Evolutionary conservation across 768 basidiomycete genomes (phyloP).

Genomic region (Sarcodon aspratus): DNA sequence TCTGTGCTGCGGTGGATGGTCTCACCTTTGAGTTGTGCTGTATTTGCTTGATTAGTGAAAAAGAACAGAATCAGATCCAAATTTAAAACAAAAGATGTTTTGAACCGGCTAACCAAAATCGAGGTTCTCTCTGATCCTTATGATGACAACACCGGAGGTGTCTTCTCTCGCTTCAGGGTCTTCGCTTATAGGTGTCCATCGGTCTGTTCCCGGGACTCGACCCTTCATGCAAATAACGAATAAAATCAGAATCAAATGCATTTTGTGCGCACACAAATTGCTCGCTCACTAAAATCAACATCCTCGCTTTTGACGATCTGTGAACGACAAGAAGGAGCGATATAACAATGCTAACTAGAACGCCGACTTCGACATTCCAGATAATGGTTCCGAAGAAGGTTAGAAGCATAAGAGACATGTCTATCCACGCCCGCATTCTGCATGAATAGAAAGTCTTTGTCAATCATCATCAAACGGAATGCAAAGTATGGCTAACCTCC

Average conservation of each 20-base stretch:
- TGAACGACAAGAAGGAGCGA: slow-evolving; percentile 85
- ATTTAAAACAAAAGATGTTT: neutral
- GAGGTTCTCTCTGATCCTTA: slow-evolving; percentile 82
- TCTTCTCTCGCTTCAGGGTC: slow-evolving; percentile 77
- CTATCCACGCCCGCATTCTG: slow-evolving; percentile 90
- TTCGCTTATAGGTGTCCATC: slow-evolving; percentile 87
- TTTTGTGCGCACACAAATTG: neutral
- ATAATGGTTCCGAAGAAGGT: slow-evolving; percentile 84
- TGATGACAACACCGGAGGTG: slow-evolving; percentile 71
- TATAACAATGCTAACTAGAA: slow-evolving; percentile 79
- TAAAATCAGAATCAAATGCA: neutral
- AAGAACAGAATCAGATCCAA: neutral
- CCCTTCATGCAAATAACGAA: slow-evolving; percentile 35
- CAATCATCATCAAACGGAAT: neutral
- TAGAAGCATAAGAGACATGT: slow-evolving; percentile 74
- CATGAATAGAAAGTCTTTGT: neutral
- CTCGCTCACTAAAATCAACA: slow-evolving; percentile 73
- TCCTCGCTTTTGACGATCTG: slow-evolving; percentile 78
- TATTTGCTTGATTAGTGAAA: slow-evolving; percentile 53
- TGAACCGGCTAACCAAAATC: slow-evolving; percentile 61
- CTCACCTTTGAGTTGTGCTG: slow-evolving; percentile 83
- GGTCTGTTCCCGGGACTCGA: slow-evolving; percentile 75
- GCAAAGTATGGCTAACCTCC: slow-evolving; percentile 52
- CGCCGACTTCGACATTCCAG: slow-evolving; percentile 88
- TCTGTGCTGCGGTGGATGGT: slow-evolving; percentile 4